These are phyloP conservation scores for Thoreauomyces humboldtii DNA, from an alignment of 192 early-diverging fungal species.

Conservation along the genomic window DNA sequence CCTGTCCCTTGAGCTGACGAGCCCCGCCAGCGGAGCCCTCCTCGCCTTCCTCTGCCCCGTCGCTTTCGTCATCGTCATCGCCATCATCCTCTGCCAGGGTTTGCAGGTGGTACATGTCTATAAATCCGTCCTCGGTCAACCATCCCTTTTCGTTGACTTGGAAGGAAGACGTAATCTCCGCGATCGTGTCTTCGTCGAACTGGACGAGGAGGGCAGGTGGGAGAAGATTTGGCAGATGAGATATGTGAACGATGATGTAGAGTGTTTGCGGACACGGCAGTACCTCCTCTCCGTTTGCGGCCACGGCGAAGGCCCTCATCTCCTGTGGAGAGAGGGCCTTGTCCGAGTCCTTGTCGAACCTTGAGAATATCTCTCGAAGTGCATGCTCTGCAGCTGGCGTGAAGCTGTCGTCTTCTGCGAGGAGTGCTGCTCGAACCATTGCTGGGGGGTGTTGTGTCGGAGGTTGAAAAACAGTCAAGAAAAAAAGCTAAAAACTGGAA, in stretches of 20 bases:
- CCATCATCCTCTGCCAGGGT: slow-evolving; percentile 2
- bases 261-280: too few relatives aligned
- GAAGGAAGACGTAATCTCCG: slow-evolving; percentile 69
- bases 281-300: slow-evolving; percentile 59
- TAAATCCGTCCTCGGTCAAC: slow-evolving; percentile 68
- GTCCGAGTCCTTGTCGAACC: slow-evolving; percentile 62
- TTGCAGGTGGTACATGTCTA: slow-evolving; percentile 64
- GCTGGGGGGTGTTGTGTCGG: not conserved
- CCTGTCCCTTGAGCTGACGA: not conserved
- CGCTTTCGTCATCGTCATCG: not conserved
- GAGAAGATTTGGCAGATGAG: not conserved
- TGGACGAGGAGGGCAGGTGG: not conserved
- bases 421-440: slow-evolving; percentile 9
- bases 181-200: slow-evolving; percentile 38
- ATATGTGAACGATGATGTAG: slow-evolving; percentile 2
- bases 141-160: slow-evolving; percentile 61
- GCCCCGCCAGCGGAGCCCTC: not conserved
- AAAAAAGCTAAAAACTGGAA: too few relatives aligned
- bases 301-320: slow-evolving; percentile 54
- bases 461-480: too few relatives aligned
- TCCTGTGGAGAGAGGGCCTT: slow-evolving; percentile 51
- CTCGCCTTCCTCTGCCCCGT: not conserved
- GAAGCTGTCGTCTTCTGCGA: slow-evolving; percentile 49
- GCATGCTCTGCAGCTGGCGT: slow-evolving; percentile 47
- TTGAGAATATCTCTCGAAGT: slow-evolving; percentile 60